Base-by-base conservation (phyloP, 768 basidiomycete genomes). In the Agrocybe chaxingu region DNA sequence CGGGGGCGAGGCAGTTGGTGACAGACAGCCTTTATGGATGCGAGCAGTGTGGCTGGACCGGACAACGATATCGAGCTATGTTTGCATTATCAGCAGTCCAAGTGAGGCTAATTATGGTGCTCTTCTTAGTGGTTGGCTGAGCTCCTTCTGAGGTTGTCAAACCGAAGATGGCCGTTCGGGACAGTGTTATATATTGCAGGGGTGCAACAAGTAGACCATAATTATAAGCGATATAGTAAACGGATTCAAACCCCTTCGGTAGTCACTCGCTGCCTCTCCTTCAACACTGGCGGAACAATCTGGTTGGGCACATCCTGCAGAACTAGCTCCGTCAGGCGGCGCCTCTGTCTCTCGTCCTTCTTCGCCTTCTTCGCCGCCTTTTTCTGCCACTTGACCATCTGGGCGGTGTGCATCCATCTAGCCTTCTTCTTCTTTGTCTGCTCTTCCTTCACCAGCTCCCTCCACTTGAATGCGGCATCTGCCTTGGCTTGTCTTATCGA, bases 401-500 rank as follows among this genome's bases (percentile, higher is more conserved):
- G 73, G 33, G 74, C 71, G 57, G 69, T 66, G 50, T 75, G 69
- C 64, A 77, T 77, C 71, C 76, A 77, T 62, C 75, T 78, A 56
- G 75, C 76, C 72, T 84, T 85, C 69, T 78, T 75, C 63, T 81
- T 76, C 44, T 76, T 80, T 55, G 79, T 79, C 52, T 77, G 70
- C 54, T 86, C 77, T 44, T 78, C 75, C 50, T 78, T 74, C 49
- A 89, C 52, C 55, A 73, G 72, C 61, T 80, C 74, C 53, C 82
- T 75, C 78, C 82, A 92, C 66, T 84, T 88, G 73, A 81, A 90
- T 33, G 76, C 75, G 42, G 87, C 90, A 60, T 92, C 89, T 8
- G 84, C 84, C 39, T 75, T 79, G 2, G 85, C 87, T 52, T 86
- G 84, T 55, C 74, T 73, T 50, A 67, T 66, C 18, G 75, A 80